Base-by-base conservation (phyloP, 495 filamentous ascomycete genomes). In the Friedmanniomyces endolithicus region DNA sequence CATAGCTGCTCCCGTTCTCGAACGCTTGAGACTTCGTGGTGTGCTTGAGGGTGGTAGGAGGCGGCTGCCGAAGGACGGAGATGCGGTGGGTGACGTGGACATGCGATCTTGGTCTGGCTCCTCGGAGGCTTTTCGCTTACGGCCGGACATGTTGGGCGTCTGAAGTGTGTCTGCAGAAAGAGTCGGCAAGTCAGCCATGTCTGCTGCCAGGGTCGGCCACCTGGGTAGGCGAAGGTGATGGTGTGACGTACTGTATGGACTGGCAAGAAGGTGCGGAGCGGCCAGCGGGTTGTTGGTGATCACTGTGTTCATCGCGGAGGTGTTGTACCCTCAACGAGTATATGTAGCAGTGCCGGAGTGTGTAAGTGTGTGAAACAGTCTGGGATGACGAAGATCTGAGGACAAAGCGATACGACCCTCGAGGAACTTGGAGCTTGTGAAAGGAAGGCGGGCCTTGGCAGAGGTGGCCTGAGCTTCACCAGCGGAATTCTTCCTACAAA, bases 121-220 rank as follows among this genome's bases (percentile, higher is more conserved):
- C 55, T 94, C 89, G 57, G 87, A 86, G 56, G 85, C 87, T 74
- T 94, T 94, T 71, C 89, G 83, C 75, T 95, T 96, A 62, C 86
- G 79, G 65, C 70, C 70, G 14, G 72, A 60, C 65, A 77, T 72
- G 55, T 62, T 78, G 41, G 46, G 59, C 11, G 41, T 16, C 34
- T 27, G 27, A 22, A 34, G 24, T 9, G 59, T 65, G 57, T 73
- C 65, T 69, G 70, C 64, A 71, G 68, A 69, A 64, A 70, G 76
- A 61, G 70, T 74, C 69, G 59, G 78, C 78, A 56, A 50, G 60
- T 70, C 48, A 73, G 64, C 53, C 24, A 3, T 41, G 39, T 14
- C 17, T 47, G 44, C 12, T 23, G 44, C 16, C 44, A 3, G 4
- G 20, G 7, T 47, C 44, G 44, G 9, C 27, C 3, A 31, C 9